Conservation (phyloP, 805 yeast species). For the Candida sonorensis region DNA sequence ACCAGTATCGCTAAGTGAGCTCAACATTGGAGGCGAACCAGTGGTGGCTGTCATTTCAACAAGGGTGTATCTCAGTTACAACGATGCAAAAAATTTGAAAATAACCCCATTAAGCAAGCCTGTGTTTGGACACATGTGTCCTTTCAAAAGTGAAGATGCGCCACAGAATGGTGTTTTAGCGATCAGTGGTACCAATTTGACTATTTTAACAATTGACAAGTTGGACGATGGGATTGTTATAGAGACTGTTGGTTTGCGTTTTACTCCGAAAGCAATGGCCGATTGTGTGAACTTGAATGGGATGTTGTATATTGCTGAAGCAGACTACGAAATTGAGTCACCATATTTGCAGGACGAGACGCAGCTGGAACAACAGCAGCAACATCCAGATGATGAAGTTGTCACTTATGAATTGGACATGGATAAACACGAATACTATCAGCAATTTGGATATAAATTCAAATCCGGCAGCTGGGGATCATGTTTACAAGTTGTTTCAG, state of each 20-base stretch:
- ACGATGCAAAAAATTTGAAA: slow-evolving; percentile 28
- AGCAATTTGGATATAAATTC: slow-evolving; percentile 38
- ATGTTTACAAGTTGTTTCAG: slow-evolving; percentile 44
- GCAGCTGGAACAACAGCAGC: too few relatives aligned
- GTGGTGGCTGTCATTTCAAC: slow-evolving; percentile 46
- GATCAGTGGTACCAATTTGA: slow-evolving; percentile 41
- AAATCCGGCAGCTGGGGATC: slow-evolving; percentile 38
- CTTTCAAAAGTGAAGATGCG: slow-evolving; percentile 59
- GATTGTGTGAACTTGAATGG: slow-evolving; percentile 19
- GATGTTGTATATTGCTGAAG: slow-evolving; percentile 36
- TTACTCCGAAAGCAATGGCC: slow-evolving; percentile 42
- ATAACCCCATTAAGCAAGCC: slow-evolving; percentile 42
- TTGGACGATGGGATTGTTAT: slow-evolving; percentile 26
- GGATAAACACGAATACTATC: slow-evolving; percentile 32
- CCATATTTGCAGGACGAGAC: slow-evolving; percentile 24
- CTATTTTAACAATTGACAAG: slow-evolving; percentile 49
- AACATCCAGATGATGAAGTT: slow-evolving; percentile 15
- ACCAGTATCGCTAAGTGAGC: slow-evolving; percentile 44
- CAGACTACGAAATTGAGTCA: slow-evolving; percentile 34
- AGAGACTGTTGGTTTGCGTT: slow-evolving; percentile 37
- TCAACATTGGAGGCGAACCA: slow-evolving; percentile 26
- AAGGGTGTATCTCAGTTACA: slow-evolving; percentile 48
- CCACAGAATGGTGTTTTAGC: slow-evolving; percentile 58
- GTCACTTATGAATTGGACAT: slow-evolving; percentile 17
- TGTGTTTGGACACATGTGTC: slow-evolving; percentile 37